A percentile compares a stretch with the other conserved stretches of the same genome.
Evolutionary conservation across 129 eudicot species (phyloP).

Genomic region (Escallonia rubra): DNA sequence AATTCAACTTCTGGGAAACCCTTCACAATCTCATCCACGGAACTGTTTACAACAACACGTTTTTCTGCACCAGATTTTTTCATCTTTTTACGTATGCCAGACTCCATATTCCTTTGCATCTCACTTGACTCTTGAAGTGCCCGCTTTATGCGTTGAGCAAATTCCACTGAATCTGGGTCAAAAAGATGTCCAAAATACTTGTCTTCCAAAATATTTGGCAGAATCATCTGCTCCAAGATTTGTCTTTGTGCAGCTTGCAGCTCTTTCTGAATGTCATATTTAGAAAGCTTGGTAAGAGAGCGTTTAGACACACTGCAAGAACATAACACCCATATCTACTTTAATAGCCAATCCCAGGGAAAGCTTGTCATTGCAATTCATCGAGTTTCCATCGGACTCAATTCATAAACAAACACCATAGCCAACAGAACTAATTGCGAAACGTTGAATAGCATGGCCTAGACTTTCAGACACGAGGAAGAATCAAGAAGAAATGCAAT

Average conservation of each 20-base stretch:
- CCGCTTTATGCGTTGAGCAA: slow-evolving; percentile 51
- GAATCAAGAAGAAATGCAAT: no score
- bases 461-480: no score
- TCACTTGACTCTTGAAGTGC: slow-evolving; percentile 60
- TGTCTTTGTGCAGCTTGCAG: slow-evolving; percentile 61
- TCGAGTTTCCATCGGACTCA: no score
- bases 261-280: slow-evolving; percentile 56
- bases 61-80: slow-evolving; percentile 71
- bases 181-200: slow-evolving; percentile 39
- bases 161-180: slow-evolving; percentile 34
- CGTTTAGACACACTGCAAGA: slow-evolving; percentile 46
- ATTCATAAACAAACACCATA: no score
- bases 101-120: slow-evolving; percentile 70
- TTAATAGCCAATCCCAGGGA: slow-evolving; percentile 3
- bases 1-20: slow-evolving; percentile 78
- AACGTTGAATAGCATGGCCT: no score
- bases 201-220: slow-evolving; percentile 50
- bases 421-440: no score
- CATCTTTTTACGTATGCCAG: slow-evolving; percentile 49
- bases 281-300: slow-evolving; percentile 62
- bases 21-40: slow-evolving; percentile 61
- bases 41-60: slow-evolving; percentile 44
- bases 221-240: slow-evolving; percentile 59
- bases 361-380: no score
- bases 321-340: slow-evolving; percentile 18